A percentile compares a stretch with the other conserved stretches of the same genome.
Evolutionary conservation across 2,329 filamentous ascomycete genomes (phyloP).

Genomic region (Cladosporium oxysporum): DNA sequence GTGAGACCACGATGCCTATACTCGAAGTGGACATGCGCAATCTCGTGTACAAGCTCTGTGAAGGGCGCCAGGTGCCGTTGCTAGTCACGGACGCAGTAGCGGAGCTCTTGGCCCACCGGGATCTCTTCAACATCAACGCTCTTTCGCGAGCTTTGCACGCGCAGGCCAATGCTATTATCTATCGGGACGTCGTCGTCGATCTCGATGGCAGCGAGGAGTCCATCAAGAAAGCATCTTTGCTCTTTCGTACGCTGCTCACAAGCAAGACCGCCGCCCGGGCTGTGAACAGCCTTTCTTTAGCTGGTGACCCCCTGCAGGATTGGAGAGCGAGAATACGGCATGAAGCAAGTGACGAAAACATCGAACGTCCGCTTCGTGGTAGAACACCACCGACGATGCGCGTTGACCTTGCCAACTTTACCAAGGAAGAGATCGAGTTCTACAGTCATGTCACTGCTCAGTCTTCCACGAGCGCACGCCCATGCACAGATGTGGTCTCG

Average conservation of each 20-base stretch:
- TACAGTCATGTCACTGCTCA: not conserved
- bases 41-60: slow-evolving; percentile 16
- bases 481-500: not conserved
- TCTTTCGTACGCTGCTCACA: slow-evolving; percentile 12
- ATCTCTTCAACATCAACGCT: slow-evolving; percentile 12
- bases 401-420: not conserved
- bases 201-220: not conserved
- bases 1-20: slow-evolving; percentile 3
- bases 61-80: slow-evolving; percentile 6
- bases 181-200: slow-evolving; percentile 6
- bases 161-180: slow-evolving; percentile 15
- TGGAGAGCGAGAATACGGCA: not conserved
- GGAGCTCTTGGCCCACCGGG: not conserved
- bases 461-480: not conserved
- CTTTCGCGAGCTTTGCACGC: slow-evolving; percentile 8
- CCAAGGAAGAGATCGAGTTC: not conserved
- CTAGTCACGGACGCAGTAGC: slow-evolving; percentile 18
- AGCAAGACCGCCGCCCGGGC: slow-evolving; percentile 3
- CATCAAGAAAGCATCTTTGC: slow-evolving; percentile 5
- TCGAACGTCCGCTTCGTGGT: not conserved
- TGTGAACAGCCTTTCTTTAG: not conserved
- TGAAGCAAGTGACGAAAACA: not conserved
- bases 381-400: not conserved
- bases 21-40: not conserved
- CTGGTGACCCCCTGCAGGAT: slow-evolving; percentile 5